phyloP scores from a whole-genome alignment of 176 grass and related monocot genomes.

The Hyparrhenia diplandra region DNA sequence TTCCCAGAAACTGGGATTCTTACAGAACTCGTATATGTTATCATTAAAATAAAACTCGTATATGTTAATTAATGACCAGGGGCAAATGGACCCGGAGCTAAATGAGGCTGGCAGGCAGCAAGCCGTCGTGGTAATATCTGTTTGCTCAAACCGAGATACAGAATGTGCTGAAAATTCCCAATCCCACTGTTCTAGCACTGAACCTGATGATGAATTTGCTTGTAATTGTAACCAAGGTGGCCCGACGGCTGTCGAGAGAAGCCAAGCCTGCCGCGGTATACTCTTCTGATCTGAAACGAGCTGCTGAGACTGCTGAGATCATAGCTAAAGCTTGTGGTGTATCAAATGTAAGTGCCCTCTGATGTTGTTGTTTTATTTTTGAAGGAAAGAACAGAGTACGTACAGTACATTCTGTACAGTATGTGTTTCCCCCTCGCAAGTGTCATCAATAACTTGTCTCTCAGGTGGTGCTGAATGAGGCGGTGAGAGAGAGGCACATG shows the following conservation, averaged over 20 bases:
- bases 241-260: slow-evolving; percentile 48
- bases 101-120: slow-evolving; percentile 67
- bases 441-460: neutral
- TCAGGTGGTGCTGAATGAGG: slow-evolving; percentile 37
- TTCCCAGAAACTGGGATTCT: too few species aligned
- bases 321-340: slow-evolving; percentile 46
- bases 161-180: neutral
- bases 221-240: slow-evolving; percentile 42
- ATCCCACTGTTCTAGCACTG: neutral
- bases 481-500: slow-evolving; percentile 62
- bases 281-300: slow-evolving; percentile 39
- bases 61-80: neutral
- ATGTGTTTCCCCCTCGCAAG: neutral
- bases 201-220: neutral
- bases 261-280: slow-evolving; percentile 50
- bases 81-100: slow-evolving; percentile 63
- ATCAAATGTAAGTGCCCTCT: slow-evolving; percentile 25
- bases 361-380: too few species aligned
- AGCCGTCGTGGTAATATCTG: slow-evolving; percentile 36
- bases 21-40: too few species aligned
- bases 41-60: too few species aligned
- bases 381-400: too few species aligned
- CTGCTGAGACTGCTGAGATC: neutral
- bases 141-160: too few species aligned
- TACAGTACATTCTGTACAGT: neutral